Evolutionary conservation across 2,329 filamentous ascomycete genomes (phyloP).

Genomic region (Calcarisporium arbuscula): DNA sequence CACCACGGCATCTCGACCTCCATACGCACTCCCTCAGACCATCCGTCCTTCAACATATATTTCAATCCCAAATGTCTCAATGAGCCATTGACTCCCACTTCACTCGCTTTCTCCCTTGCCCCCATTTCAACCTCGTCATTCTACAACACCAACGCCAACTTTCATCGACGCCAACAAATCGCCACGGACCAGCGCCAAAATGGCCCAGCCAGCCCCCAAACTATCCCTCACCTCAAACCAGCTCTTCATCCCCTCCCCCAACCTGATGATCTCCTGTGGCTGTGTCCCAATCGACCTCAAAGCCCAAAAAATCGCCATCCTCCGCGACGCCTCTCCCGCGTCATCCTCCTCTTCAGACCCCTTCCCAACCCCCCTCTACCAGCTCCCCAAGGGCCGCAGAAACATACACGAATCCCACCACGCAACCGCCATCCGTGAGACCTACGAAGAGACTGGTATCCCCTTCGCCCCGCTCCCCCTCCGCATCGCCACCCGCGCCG

Average conservation of each 20-base stretch:
- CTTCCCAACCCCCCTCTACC: no score
- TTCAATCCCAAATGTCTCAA: no score
- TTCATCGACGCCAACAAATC: not conserved
- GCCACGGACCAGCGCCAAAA: no score
- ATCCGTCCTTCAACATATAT: no score
- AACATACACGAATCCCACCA: constrained; percentile 38
- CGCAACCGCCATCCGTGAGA: constrained; percentile 38
- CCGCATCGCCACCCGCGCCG: constrained; percentile 37
- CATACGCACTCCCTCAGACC: no score
- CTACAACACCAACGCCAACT: no score
- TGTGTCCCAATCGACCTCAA: constrained; percentile 36
- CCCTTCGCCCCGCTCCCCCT: constrained; percentile 30
- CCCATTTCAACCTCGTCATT: no score
- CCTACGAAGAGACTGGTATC: constrained; percentile 42
- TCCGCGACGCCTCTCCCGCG: constrained; percentile 35
- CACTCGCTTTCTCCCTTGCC: no score
- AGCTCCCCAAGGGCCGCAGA: constrained; percentile 43
- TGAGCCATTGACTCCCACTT: no score
- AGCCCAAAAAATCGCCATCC: constrained; percentile 30
- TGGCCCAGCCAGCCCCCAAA: no score
- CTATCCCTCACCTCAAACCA: constrained; percentile 4
- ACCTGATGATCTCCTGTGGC: constrained; percentile 39
- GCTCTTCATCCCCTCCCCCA: constrained; percentile 32
- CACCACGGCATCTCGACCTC: no score
- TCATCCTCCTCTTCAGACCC: no score